Percentiles rank a stretch among this genome's conserved stretches.
phyloP scores from a whole-genome alignment of 352 stramenopile genomes.

The Globisporangium megalacanthum region DNA sequence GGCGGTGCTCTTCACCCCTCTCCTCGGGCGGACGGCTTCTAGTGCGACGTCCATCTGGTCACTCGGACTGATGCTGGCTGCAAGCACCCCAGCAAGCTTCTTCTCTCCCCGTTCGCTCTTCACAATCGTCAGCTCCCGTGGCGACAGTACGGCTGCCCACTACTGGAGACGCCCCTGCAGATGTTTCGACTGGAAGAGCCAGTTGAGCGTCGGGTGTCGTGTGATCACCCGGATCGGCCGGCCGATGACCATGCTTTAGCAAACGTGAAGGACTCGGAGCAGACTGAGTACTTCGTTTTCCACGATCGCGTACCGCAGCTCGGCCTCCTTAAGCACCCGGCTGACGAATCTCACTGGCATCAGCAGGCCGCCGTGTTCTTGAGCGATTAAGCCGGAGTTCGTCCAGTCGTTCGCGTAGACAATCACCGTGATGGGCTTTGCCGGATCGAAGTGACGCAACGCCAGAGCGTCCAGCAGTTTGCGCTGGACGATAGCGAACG shows the following conservation, averaged over 20 bases:
- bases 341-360: neutral
- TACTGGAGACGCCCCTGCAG: constrained; percentile 2
- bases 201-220: constrained; percentile 1
- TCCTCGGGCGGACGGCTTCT: too few species aligned
- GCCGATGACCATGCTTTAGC: neutral
- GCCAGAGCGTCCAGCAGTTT: constrained; percentile 10
- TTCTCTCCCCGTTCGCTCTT: neutral
- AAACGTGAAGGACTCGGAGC: neutral
- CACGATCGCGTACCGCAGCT: neutral
- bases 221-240: constrained; percentile 4
- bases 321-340: neutral
- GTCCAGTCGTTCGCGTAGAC: constrained; percentile 16
- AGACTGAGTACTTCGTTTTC: constrained; percentile 3
- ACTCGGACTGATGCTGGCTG: neutral
- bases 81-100: too few species aligned
- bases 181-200: constrained; percentile 3
- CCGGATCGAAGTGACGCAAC: constrained; percentile 10
- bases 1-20: too few species aligned
- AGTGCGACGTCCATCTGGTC: neutral
- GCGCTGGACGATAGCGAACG: neutral
- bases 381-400: neutral
- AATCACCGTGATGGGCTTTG: constrained; percentile 1
- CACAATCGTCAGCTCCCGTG: constrained; percentile 1
- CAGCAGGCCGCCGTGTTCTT: constrained; percentile 9
- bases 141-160: constrained; percentile 8